These are phyloP conservation scores for Barnettozyma hawaiiensis DNA, from an alignment of 1,139 yeast genomes.

Conservation along the genomic window DNA sequence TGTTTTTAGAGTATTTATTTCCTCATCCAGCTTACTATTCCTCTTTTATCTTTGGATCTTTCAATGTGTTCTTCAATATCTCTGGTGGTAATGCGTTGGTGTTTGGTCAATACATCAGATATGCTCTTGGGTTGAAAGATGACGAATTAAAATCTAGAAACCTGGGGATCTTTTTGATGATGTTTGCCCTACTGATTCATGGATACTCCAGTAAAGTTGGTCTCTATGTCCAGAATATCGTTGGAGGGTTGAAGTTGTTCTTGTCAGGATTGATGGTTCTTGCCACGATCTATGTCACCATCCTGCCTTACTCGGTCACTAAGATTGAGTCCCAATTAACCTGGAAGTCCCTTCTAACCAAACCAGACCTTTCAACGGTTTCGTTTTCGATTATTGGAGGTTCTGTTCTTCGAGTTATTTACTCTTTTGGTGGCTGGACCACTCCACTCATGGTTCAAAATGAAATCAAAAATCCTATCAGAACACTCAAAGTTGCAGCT, in stretches of 20 bases:
- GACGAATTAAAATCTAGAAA: slow-evolving; percentile 31
- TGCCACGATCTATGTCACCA: slow-evolving; percentile 45
- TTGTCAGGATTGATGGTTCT: slow-evolving; percentile 41
- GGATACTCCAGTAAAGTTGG: slow-evolving; percentile 48
- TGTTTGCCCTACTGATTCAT: slow-evolving; percentile 39
- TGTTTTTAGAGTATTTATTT: slow-evolving; percentile 51
- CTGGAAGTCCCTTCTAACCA: slow-evolving; percentile 17
- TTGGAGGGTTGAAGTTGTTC: slow-evolving; percentile 46
- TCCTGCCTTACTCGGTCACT: slow-evolving; percentile 37
- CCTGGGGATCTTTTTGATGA: slow-evolving; percentile 41
- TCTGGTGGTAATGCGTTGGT: slow-evolving; percentile 51
- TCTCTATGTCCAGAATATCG: slow-evolving; percentile 42
- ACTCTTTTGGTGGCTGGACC: slow-evolving; percentile 58
- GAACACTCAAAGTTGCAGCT: slow-evolving; percentile 51
- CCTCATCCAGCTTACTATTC: slow-evolving; percentile 46
- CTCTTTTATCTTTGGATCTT: slow-evolving; percentile 46
- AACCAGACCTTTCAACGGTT: slow-evolving; percentile 1
- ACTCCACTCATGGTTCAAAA: slow-evolving; percentile 53
- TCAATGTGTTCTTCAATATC: slow-evolving; percentile 50
- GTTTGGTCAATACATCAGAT: slow-evolving; percentile 51
- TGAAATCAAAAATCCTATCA: slow-evolving; percentile 51
- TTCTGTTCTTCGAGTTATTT: slow-evolving; percentile 50
- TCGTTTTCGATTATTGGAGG: slow-evolving; percentile 26
- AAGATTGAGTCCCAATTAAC: slow-evolving; percentile 27
- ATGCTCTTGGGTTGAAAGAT: slow-evolving; percentile 29